These are phyloP conservation scores for Pezicula radicicola DNA, from an alignment of 2,329 filamentous ascomycete species.

Conservation along the genomic window DNA sequence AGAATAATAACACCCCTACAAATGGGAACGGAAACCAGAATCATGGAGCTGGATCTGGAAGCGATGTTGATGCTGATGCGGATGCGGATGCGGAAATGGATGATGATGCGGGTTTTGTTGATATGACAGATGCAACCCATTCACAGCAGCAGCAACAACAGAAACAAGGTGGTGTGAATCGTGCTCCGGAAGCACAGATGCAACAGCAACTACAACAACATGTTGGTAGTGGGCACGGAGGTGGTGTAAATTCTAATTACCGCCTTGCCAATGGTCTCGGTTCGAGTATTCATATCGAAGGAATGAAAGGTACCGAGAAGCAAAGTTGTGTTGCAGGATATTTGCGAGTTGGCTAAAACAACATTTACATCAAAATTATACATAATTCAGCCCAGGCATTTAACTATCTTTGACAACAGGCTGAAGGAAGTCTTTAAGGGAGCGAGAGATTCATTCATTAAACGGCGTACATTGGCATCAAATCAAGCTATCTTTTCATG, in stretches of 20 bases:
- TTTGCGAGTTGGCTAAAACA: neutral
- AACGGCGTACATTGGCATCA: too few species aligned
- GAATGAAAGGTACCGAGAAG: neutral
- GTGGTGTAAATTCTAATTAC: too few species aligned
- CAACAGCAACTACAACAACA: neutral
- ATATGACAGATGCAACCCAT: slow-evolving; percentile 34
- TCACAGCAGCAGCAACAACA: neutral
- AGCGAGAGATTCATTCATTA: too few species aligned
- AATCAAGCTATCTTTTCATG: too few species aligned
- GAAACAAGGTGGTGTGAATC: neutral
- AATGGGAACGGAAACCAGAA: slow-evolving; percentile 2
- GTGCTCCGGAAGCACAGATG: neutral
- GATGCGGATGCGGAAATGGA: slow-evolving; percentile 39
- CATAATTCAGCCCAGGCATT: too few species aligned
- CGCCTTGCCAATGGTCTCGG: neutral
- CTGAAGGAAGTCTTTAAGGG: too few species aligned
- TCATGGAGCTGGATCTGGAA: neutral
- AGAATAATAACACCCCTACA: slow-evolving; percentile 3
- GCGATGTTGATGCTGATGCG: slow-evolving; percentile 23
- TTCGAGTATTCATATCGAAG: neutral
- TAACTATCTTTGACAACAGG: too few species aligned
- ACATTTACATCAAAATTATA: too few species aligned
- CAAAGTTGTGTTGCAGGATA: neutral
- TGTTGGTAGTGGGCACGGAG: too few species aligned
- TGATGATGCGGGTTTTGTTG: slow-evolving; percentile 52